Evolutionary conservation across 2,329 filamentous ascomycete species (phyloP), one percentile per base, ranked within the genome.

Genomic region (Paecilomyces sp.): DNA sequence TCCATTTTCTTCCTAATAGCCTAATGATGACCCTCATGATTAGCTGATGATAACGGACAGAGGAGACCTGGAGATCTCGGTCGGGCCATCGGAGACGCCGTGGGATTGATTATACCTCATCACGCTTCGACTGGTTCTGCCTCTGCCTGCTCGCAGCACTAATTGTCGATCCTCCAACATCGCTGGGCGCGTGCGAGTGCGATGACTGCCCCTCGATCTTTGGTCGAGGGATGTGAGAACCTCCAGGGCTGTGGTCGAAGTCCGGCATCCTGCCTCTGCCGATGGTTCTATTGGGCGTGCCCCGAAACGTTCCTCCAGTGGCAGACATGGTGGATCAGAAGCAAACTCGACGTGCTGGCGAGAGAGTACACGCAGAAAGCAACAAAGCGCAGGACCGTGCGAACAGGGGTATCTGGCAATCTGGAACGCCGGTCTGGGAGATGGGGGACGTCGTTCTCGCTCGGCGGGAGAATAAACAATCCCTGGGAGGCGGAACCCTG

Each of bases 1-100:
- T 99, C 94, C 82, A 99, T 89, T 82, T 97, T 97, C 72, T 87
- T 88, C 70, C 94, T 91, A 74, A 99, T 97, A 57, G 94, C 94
- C 94, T 97, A 73, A 62, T 54, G 59, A 54, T 55, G 51, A 25
- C 52, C 36, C 51, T 55, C 25, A 58, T n/a, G 31, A 34, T 51
- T 34, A 54, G 60, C 57, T 57, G 59, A 24, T 50, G 57, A 15
- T 33, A 57, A 55, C 51, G 60, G 52, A 36, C 31, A 31, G 57
- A 22, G 66, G 31, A 58, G 60, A 63, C 56, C 57, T 60, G 13
- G 41, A 9, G 8, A 47, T 47, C 41, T 47, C 41, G 41, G 41
- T 47, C 41, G 41, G n/a, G 13, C 41, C 41, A 18, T 47, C 13
- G 41, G 33, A 36, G 34, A 57, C 18, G 22, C 51, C 5, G 55